phyloP scores from a whole-genome alignment of 257 asterid species.

The Forsythia suspensa region DNA sequence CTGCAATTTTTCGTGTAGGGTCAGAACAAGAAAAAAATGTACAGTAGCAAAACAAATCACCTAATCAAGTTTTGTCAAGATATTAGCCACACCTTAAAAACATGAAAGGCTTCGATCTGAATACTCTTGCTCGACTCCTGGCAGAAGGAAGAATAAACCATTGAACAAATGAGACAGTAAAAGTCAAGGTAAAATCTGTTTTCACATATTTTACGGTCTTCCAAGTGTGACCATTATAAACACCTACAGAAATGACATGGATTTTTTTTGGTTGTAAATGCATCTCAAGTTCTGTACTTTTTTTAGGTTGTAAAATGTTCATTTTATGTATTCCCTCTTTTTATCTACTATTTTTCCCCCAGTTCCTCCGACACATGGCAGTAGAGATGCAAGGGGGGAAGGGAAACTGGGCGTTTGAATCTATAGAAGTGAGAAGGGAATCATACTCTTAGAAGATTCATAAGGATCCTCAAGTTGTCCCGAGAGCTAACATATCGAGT shows the following conservation, averaged over 20 bases:
- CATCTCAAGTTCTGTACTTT: neutral
- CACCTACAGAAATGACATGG: neutral
- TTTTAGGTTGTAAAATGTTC: conserved; percentile 9
- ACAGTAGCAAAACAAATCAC: neutral
- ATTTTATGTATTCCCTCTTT: conserved; percentile 2
- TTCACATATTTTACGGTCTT: neutral
- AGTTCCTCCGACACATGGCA: conserved; percentile 10
- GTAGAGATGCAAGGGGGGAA: neutral
- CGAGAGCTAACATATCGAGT: conserved; percentile 76
- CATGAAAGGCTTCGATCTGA: conserved; percentile 91
- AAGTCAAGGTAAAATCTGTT: neutral
- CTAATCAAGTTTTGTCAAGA: neutral
- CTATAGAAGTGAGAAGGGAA: conserved; percentile 18
- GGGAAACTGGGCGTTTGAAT: neutral
- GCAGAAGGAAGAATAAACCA: conserved; percentile 29
- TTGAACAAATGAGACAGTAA: neutral
- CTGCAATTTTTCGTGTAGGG: conserved; percentile 38
- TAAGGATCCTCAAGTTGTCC: conserved; percentile 87
- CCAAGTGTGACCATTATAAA: neutral
- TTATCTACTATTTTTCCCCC: neutral
- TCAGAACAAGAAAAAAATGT: conserved; percentile 11
- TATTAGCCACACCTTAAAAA: conserved; percentile 64
- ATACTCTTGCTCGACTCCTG: conserved; percentile 96
- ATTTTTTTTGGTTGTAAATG: neutral
- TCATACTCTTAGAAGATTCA: conserved; percentile 91